phyloP scores from a whole-genome alignment of 352 stramenopile genomes.

The Phytophthora palmivora region DNA sequence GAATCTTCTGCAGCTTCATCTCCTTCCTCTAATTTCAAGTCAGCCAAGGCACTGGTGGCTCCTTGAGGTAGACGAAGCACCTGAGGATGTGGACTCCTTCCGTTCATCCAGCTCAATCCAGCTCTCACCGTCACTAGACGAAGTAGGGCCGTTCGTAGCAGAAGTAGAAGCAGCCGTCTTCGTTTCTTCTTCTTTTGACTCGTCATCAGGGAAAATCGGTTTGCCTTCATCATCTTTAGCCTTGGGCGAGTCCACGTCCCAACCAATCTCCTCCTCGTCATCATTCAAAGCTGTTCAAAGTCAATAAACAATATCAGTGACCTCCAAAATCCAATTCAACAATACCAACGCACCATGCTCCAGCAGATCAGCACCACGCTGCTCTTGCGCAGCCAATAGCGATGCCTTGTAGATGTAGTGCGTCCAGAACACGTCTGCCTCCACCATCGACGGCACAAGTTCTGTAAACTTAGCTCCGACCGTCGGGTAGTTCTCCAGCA shows the following conservation, averaged over 20 bases:
- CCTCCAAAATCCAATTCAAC: not conserved
- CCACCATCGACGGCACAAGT: slow-evolving; percentile 61
- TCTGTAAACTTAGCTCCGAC: slow-evolving; percentile 63
- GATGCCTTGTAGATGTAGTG: slow-evolving; percentile 85
- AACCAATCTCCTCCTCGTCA: slow-evolving; percentile 72
- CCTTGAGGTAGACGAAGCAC: slow-evolving; percentile 44
- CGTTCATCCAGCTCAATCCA: slow-evolving; percentile 75
- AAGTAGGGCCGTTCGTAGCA: slow-evolving; percentile 29
- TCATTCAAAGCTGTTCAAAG: slow-evolving; percentile 54
- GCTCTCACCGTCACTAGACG: slow-evolving; percentile 66
- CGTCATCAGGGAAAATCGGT: slow-evolving; percentile 52
- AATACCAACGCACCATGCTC: slow-evolving; percentile 54
- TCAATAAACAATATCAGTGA: slow-evolving; percentile 5
- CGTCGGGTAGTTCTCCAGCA: slow-evolving; percentile 71
- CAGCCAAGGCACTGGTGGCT: slow-evolving; percentile 33
- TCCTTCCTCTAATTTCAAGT: slow-evolving; percentile 43
- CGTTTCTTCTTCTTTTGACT: slow-evolving; percentile 49
- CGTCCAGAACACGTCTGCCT: slow-evolving; percentile 63
- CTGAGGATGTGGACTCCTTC: slow-evolving; percentile 64
- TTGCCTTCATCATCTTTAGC: slow-evolving; percentile 45
- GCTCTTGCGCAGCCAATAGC: slow-evolving; percentile 69
- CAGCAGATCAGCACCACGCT: slow-evolving; percentile 65
- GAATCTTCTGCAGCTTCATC: slow-evolving; percentile 47
- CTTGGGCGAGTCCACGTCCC: slow-evolving; percentile 70
- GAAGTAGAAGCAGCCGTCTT: slow-evolving; percentile 19